Conservation (phyloP, 2,329 filamentous ascomycete genomes). For the Annulohypoxylon truncatum region DNA sequence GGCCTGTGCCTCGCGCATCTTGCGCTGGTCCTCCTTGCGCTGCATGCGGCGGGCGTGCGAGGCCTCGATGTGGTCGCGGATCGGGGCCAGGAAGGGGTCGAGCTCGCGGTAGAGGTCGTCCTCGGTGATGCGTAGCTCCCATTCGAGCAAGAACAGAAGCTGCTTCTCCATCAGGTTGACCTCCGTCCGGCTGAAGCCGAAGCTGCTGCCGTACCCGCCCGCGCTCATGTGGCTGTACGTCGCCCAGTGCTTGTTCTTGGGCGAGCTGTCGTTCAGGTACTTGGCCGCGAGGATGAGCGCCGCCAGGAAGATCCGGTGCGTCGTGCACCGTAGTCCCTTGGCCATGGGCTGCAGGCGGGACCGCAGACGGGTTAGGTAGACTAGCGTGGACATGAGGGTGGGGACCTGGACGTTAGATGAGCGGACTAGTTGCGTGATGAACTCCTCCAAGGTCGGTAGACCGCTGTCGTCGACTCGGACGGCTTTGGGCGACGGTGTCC, state of each 20-base stretch:
- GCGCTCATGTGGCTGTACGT: conserved; percentile 86
- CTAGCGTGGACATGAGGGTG: conserved; percentile 95
- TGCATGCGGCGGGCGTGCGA: conserved; percentile 63
- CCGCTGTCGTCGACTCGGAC: conserved; percentile 61
- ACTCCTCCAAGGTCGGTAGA: conserved; percentile 86
- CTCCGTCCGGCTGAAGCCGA: conserved; percentile 93
- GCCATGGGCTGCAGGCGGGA: conserved; percentile 90
- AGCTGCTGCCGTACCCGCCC: conserved; percentile 69
- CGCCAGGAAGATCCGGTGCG: conserved; percentile 96
- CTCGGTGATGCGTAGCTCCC: conserved; percentile 88
- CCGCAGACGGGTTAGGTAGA: conserved; percentile 89
- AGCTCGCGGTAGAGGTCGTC: conserved; percentile 89
- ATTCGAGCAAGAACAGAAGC: conserved; percentile 92
- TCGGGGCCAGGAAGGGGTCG: conserved; percentile 87
- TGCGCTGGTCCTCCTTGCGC: conserved; percentile 55
- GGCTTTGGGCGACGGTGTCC: conserved; percentile 59
- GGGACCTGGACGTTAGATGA: conserved; percentile 97
- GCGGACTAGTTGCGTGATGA: conserved; percentile 91
- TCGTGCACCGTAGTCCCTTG: conserved; percentile 95
- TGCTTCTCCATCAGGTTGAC: conserved; percentile 99
- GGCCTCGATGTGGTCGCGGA: conserved; percentile 71
- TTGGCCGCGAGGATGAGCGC: conserved; percentile 89
- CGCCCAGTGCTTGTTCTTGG: conserved; percentile 99
- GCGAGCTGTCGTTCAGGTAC: conserved; percentile 98
- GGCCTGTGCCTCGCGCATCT: conserved; percentile 58